Base-by-base conservation (phyloP, 179 eudicot genomes). In the Heliamphora pulchella region DNA sequence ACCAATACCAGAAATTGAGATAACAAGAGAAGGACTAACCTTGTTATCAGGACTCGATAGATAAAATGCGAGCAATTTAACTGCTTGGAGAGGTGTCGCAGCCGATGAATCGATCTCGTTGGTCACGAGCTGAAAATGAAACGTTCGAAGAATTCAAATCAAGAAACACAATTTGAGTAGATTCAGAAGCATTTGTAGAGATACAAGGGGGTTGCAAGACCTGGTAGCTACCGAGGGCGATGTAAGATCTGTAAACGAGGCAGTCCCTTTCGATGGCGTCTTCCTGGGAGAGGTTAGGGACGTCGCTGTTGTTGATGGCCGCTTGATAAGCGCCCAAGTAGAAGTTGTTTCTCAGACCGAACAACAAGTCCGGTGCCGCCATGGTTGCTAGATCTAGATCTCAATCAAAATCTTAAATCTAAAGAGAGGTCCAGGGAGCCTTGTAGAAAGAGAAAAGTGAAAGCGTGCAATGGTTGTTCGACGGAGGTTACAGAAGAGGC, bases 21-120 rank as follows among this genome's bases (percentile, higher is more conserved):
- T 17, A 2, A 7, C 39, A 4, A 17, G 22, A 54, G 31, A 13
- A 55, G 48, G 44, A 76, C 58, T 3, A 39, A 92, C 98, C 97
- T 94, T 92, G 53, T 88, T 86, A 3, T 75, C 83, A 31, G 96
- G 85, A 39, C 85, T 75, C 2, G 93, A 87, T 14, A 94, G 90
- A 85, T 91, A 94, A 75, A 93, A 78, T 46, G 98, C 98, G 10
- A 94, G 94, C 86, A 94, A 85, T 80, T 94, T 94, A 71, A 94
- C 96, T 2, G 98, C 96, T 79, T 94, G 98, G 50, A 93, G 96
- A 57, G 98, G 88, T 14, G 98, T 93, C 1, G 98, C 88, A 15
- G 98, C 94, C 2, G 96, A 87, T 1, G 89, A 82, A 87, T 90
- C 90, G 85, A 94, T 90, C 88, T 93, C 97, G 74, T 76, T 86